Conservation (phyloP, 495 filamentous ascomycete genomes). For the Trichoderma gamsii region DNA sequence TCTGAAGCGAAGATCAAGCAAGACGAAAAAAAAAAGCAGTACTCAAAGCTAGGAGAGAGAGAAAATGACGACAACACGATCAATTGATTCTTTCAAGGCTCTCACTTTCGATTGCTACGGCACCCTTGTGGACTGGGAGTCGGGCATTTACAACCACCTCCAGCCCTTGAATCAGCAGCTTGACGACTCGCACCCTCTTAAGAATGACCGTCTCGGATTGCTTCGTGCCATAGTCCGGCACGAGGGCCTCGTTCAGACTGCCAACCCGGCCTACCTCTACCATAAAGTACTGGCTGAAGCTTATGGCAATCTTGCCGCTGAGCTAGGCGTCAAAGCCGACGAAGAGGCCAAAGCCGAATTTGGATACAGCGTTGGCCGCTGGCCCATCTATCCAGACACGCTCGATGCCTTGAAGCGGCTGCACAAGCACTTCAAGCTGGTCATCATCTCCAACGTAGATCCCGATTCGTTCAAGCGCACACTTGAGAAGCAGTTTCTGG, state of each 20-base stretch:
- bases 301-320: constrained; percentile 40
- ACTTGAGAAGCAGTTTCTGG: constrained; percentile 37
- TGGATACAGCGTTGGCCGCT: constrained; percentile 50
- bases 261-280: constrained; percentile 52
- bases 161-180: constrained; percentile 38
- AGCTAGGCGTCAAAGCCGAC: constrained; percentile 35
- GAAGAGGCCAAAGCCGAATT: constrained; percentile 33
- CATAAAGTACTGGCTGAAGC: constrained; percentile 46
- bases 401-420: constrained; percentile 53
- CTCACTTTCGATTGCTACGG: constrained; percentile 83
- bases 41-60: too few species aligned
- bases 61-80: not conserved
- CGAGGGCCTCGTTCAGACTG: constrained; percentile 34
- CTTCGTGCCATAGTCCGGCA: constrained; percentile 35
- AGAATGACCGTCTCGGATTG: constrained; percentile 30
- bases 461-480: constrained; percentile 53
- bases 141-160: constrained; percentile 28
- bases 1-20: not conserved
- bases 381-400: constrained; percentile 63
- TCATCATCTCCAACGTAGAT: constrained; percentile 69
- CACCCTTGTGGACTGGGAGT: constrained; percentile 75
- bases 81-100: constrained; percentile 29
- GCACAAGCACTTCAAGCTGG: constrained; percentile 55
- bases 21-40: not conserved
- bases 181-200: constrained; percentile 34